Evolutionary conservation across 169 alveolate species (phyloP), one percentile per base, ranked within the genome.

Genomic region (Hepatocystis sp.): DNA sequence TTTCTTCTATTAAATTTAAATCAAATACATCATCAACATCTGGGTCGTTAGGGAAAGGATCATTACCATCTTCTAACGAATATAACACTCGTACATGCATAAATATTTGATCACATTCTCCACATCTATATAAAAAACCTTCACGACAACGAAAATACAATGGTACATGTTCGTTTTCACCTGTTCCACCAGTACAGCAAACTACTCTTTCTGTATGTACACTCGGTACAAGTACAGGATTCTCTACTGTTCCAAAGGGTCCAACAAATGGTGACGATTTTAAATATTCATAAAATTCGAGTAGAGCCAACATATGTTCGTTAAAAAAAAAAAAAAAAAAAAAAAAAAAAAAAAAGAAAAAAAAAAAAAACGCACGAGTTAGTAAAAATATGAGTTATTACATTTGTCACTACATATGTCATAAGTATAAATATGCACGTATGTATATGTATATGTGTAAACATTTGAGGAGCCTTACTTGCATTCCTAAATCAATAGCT

Each of bases 81-180:
- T 93, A 94, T 40, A 86, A 30, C 44, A 95, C 96, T 11, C 97
- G 88, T 4, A 95, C 98, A 42, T 93, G 93, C 98, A 95, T 95
- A 92, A 95, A 95, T 44, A 95, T 95, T 90, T 95, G 98, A 66
- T 95, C 98, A 64, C 98, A 95, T 67, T 95, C 98, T 36, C 97
- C 98, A 55, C 98, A 95, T 17, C 98, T 93, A 85, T 95, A 95
- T 17, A 95, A 85, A 68, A 95, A 95, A 0, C 98, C 98, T 85
- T 95, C 98, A 5, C 97, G 85, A 84, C 97, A 93, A 67, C 96
- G 91, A 91, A 93, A 91, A 93, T 92, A 93, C 23, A 91, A 56
- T 3, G 97, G 96, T 11, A 90, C 93, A 51, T 95, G 98, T 78
- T 95, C 97, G 66, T 93, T 93, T 63, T 95, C 98, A 13, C 98